Base-by-base conservation (phyloP, 352 stramenopile genomes). In the Phytopythium montanum region DNA sequence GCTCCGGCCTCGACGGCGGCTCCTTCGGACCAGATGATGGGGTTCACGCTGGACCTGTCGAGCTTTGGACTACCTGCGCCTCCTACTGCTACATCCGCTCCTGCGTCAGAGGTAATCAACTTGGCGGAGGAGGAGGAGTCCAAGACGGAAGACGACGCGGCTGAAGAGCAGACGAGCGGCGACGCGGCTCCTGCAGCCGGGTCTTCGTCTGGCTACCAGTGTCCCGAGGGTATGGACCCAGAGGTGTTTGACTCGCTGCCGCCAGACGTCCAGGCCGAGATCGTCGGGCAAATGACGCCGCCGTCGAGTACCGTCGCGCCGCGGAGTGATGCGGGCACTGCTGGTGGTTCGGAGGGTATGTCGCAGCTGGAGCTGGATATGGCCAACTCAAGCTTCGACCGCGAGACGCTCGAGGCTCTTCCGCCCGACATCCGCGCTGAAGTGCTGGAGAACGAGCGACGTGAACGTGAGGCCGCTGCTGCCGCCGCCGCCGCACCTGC, bases 181-280 rank as follows among this genome's bases (percentile, higher is more conserved):
- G 51, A 56, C 59, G 71, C 73, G 57, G 34, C 53, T 48, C 52
- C 19, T n/a, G 60, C 34, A 31, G 60, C 52, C 2, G 28, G 5
- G 26, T 45, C 14, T 46, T 38, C n/a, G n/a, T n/a, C 29, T 14
- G 54, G 61, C 21, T 67, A 79, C 10, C 69, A 71, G 44, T 99
- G 96, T 57, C 96, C 96, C 5, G 89, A 97, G 60, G 96, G 96
- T 28, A 96, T 99, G 68, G 97, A 99, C 79, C 79, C 81, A 21
- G 97, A 99, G 68, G 97, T 99, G 2, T 99, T 99, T 69, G 82
- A 87, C 28, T 97, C 84, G 18, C 75, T 99, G 48, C 97, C 97
- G 39, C 50, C 86, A 4, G 96, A 99, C 58, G 98, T 99, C 95
- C 97, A 99, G 73, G 82, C 90, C 53, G 97, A 99, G 68, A 95